A percentile compares a stretch with the other conserved stretches of the same genome.
Conservation (phyloP, 768 basidiomycete species). For the Boletus coccyginus region DNA sequence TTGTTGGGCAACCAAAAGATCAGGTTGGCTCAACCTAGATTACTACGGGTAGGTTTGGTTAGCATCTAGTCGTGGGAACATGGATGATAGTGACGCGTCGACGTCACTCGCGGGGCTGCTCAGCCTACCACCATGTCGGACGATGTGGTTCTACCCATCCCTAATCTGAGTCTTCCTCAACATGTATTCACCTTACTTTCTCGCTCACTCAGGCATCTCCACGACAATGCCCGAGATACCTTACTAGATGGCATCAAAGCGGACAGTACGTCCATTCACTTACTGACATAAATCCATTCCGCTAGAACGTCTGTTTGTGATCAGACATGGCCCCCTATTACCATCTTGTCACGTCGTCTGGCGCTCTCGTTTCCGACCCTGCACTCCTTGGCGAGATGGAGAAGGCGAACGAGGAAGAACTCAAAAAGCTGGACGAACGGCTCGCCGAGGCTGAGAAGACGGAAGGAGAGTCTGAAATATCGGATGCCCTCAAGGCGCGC, state of each 20-base stretch:
- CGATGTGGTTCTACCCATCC: conserved; percentile 80
- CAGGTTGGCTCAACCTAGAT: no score
- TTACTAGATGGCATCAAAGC: conserved; percentile 74
- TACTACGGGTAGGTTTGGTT: no score
- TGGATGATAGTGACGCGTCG: conserved; percentile 19
- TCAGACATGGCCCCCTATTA: conserved; percentile 91
- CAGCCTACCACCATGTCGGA: conserved; percentile 62
- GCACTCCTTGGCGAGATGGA: conserved; percentile 24
- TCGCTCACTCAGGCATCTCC: conserved; percentile 56
- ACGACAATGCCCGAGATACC: conserved; percentile 60
- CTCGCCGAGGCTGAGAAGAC: conserved; percentile 85
- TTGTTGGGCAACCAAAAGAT: conserved; percentile 72
- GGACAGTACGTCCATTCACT: conserved; percentile 59
- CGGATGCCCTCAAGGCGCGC: conserved; percentile 78
- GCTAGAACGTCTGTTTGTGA: background rate
- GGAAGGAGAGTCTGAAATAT: conserved; percentile 91
- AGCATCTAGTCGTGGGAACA: conserved; percentile 12
- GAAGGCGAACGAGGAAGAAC: conserved; percentile 66
- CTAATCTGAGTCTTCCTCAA: conserved; percentile 81
- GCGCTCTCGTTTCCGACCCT: conserved; percentile 43
- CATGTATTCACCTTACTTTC: conserved; percentile 72
- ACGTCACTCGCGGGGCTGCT: background rate
- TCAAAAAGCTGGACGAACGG: conserved; percentile 72
- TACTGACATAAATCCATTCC: background rate
- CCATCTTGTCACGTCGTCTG: conserved; percentile 50